A percentile compares a stretch with the other conserved stretches of the same genome.
These are phyloP conservation scores for Clonostachys rosea DNA, from an alignment of 2,329 filamentous ascomycete genomes.

Conservation along the genomic window DNA sequence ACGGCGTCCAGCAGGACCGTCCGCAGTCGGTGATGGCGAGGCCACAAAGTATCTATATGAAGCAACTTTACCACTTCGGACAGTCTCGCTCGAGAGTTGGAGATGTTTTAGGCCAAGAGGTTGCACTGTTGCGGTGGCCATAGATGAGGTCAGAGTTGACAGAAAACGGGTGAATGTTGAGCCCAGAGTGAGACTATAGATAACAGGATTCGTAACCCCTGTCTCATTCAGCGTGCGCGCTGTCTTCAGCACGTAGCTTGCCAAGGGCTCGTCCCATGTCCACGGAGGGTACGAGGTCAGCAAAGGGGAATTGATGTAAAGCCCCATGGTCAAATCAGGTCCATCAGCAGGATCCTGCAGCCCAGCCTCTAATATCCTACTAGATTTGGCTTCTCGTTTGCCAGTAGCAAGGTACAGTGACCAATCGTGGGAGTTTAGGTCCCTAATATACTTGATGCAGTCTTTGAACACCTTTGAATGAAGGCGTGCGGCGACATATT, in stretches of 20 bases:
- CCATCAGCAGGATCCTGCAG: neutral
- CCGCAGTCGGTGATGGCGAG: neutral
- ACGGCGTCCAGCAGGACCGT: neutral
- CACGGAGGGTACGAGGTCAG: conserved; percentile 12
- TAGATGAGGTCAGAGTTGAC: conserved; percentile 26
- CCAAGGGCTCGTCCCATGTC: conserved; percentile 25
- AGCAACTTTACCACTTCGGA: conserved; percentile 26
- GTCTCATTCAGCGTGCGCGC: conserved; percentile 16
- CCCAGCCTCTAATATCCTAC: neutral
- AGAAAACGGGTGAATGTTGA: conserved; percentile 28
- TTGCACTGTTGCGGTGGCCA: conserved; percentile 22
- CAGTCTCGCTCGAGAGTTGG: conserved; percentile 27
- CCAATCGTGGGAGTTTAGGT: conserved; percentile 54
- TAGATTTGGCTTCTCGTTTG: conserved; percentile 13
- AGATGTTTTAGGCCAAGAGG: conserved; percentile 22
- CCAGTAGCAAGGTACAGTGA: conserved; percentile 46
- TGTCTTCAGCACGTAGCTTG: conserved; percentile 19
- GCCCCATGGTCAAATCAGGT: neutral
- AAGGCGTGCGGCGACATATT: conserved; percentile 52
- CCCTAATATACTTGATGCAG: conserved; percentile 54
- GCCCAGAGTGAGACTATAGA: conserved; percentile 28
- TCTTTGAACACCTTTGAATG: conserved; percentile 53
- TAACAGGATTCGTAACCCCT: conserved; percentile 28
- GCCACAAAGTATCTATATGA: conserved; percentile 23
- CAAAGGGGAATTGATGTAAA: neutral